Conservation (phyloP, 805 yeast genomes). For the Metschnikowia baotianmanensis region DNA sequence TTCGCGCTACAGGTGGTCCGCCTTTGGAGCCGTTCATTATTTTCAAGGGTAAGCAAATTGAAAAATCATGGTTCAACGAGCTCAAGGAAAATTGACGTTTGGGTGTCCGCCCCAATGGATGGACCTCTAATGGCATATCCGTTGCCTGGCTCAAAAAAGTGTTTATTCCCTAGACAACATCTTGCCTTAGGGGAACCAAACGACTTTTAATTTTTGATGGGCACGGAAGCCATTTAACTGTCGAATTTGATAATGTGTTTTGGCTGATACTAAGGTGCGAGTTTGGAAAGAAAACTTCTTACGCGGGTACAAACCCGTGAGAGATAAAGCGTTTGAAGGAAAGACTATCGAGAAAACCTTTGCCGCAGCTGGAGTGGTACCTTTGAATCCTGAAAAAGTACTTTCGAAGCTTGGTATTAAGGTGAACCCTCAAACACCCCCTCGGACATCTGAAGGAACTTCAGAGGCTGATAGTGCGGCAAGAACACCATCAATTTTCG, state of each 20-base stretch:
- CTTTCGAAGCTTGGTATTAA: neutral
- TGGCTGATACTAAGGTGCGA: too few relatives aligned
- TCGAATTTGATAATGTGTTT: neutral
- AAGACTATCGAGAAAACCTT: neutral
- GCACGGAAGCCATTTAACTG: constrained; percentile 1
- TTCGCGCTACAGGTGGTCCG: neutral
- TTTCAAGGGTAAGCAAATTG: neutral
- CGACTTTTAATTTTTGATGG: constrained; percentile 1
- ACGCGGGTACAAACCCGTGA: neutral
- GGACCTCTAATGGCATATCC: neutral
- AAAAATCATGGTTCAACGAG: neutral
- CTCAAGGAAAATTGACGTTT: neutral
- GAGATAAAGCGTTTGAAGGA: neutral
- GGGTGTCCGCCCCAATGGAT: neutral
- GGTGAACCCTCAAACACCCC: neutral
- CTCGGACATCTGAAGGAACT: neutral
- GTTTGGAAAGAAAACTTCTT: neutral
- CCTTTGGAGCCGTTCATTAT: constrained; percentile 1
- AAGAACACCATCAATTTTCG: neutral
- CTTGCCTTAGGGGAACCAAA: neutral
- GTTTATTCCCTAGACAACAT: neutral
- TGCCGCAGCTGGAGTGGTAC: neutral
- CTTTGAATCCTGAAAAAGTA: neutral
- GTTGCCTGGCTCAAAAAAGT: constrained; percentile 2
- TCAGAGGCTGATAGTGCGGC: neutral